phyloP scores from a whole-genome alignment of 129 eudicot species.

The Tagetes erecta region DNA sequence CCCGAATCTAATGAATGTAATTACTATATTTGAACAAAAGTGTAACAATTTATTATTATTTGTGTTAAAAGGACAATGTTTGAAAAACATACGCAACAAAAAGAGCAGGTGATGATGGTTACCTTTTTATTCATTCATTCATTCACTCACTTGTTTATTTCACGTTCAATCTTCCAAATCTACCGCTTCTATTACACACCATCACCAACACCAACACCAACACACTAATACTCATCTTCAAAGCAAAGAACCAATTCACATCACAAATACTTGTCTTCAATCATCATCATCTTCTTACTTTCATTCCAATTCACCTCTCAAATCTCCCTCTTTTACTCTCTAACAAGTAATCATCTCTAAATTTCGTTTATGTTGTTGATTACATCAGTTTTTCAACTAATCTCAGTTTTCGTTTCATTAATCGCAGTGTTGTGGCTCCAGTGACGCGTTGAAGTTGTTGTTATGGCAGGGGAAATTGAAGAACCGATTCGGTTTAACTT shows the following conservation, averaged over 20 bases:
- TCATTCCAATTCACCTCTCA: slow-evolving; percentile 10
- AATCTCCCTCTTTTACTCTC: slow-evolving; percentile 6
- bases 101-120: slow-evolving; percentile 22
- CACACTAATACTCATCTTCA: slow-evolving; percentile 1
- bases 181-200: slow-evolving; percentile 23
- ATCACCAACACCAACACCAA: not conserved
- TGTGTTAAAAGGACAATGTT: not conserved
- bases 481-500: slow-evolving; percentile 54
- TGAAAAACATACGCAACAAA: slow-evolving; percentile 14
- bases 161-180: slow-evolving; percentile 19
- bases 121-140: slow-evolving; percentile 25
- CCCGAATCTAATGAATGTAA: too few relatives aligned
- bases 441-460: slow-evolving; percentile 20
- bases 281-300: slow-evolving; percentile 20
- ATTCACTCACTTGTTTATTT: not conserved
- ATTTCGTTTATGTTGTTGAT: not conserved
- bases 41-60: too few relatives aligned
- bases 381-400: not conserved
- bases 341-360: not conserved
- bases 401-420: not conserved
- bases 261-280: slow-evolving; percentile 23
- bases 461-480: slow-evolving; percentile 66
- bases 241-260: slow-evolving; percentile 28
- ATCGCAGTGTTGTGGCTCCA: slow-evolving; percentile 24
- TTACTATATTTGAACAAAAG: too few relatives aligned